Percentiles rank a stretch among this genome's conserved stretches.
These are phyloP conservation scores for Candida vartiovaarae DNA, from an alignment of 805 yeast genomes.

Conservation along the genomic window DNA sequence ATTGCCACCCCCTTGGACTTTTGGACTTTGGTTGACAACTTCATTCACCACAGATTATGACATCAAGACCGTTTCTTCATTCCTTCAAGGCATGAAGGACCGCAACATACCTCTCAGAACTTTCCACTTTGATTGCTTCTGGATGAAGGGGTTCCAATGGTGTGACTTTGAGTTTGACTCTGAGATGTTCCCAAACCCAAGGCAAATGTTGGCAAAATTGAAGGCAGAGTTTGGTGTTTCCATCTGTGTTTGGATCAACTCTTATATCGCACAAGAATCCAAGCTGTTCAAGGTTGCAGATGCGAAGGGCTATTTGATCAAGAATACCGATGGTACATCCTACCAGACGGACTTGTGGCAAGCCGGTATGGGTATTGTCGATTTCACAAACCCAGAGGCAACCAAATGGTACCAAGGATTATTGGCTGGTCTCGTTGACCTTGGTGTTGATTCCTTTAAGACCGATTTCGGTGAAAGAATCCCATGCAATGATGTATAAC, in stretches of 20 bases:
- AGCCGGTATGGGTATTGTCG: constrained; percentile 21
- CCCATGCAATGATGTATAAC: constrained; percentile 14
- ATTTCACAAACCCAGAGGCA: constrained; percentile 19
- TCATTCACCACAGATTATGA: constrained; percentile 20
- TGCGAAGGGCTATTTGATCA: constrained; percentile 15
- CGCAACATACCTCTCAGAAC: constrained; percentile 18
- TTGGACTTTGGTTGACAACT: constrained; percentile 19
- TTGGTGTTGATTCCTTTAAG: constrained; percentile 19
- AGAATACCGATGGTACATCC: constrained; percentile 14
- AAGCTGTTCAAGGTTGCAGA: constrained; percentile 14
- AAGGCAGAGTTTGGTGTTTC: constrained; percentile 32
- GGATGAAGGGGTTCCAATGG: constrained; percentile 22
- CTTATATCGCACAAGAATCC: constrained; percentile 19
- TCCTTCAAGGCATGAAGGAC: constrained; percentile 19
- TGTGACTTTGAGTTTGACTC: constrained; percentile 20
- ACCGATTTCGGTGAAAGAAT: constrained; percentile 22
- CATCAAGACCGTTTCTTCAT: constrained; percentile 15
- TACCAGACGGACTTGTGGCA: constrained; percentile 20
- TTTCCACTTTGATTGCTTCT: constrained; percentile 20
- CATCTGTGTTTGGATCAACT: constrained; percentile 22
- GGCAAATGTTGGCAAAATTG: constrained; percentile 23
- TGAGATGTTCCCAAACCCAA: constrained; percentile 18
- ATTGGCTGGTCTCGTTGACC: constrained; percentile 12
- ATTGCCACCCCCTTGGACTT: constrained; percentile 20
- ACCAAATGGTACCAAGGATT: constrained; percentile 15